These are phyloP conservation scores for Macrolepiota fuliginosa DNA, from an alignment of 768 basidiomycete species.

Conservation along the genomic window DNA sequence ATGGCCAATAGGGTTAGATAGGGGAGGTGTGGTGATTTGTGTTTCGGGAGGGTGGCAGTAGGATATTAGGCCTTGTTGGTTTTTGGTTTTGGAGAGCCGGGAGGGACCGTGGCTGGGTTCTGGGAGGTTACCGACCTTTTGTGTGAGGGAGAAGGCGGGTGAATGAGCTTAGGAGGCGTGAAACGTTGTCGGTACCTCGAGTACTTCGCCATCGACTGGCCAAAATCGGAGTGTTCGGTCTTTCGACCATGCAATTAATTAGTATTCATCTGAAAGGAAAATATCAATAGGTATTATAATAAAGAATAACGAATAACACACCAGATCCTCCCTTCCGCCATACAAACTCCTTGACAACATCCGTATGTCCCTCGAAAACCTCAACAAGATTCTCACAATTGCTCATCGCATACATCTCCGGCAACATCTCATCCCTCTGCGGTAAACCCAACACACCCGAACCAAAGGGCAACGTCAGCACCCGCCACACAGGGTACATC, in stretches of 20 bases:
- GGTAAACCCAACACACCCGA: constrained; percentile 83
- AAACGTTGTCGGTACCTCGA: constrained; percentile 46
- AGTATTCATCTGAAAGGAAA: constrained; percentile 43
- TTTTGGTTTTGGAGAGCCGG: constrained; percentile 20
- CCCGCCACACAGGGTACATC: constrained; percentile 91
- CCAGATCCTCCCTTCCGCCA: constrained; percentile 77
- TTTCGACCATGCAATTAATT: constrained; percentile 73
- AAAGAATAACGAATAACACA: constrained; percentile 21
- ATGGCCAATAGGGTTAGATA: constrained; percentile 68
- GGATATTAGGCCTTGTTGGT: constrained; percentile 32
- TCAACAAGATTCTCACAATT: constrained; percentile 52
- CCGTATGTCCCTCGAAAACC: constrained; percentile 82
- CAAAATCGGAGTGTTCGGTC: constrained; percentile 90
- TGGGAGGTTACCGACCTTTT: constrained; percentile 50
- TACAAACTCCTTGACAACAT: constrained; percentile 97
- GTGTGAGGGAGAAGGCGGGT: constrained; percentile 12
- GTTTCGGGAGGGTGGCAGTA: constrained; percentile 55
- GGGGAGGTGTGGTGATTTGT: constrained; percentile 33
- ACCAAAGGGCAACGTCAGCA: constrained; percentile 90
- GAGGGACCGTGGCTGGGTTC: constrained; percentile 31
- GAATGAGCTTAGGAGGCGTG: background rate
- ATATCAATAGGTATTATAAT: background rate
- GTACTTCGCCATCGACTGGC: constrained; percentile 72
- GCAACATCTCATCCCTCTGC: constrained; percentile 80
- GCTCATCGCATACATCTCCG: constrained; percentile 77